Evolutionary conservation across 257 asterid species (phyloP).

Genomic region (Solanum okadae): DNA sequence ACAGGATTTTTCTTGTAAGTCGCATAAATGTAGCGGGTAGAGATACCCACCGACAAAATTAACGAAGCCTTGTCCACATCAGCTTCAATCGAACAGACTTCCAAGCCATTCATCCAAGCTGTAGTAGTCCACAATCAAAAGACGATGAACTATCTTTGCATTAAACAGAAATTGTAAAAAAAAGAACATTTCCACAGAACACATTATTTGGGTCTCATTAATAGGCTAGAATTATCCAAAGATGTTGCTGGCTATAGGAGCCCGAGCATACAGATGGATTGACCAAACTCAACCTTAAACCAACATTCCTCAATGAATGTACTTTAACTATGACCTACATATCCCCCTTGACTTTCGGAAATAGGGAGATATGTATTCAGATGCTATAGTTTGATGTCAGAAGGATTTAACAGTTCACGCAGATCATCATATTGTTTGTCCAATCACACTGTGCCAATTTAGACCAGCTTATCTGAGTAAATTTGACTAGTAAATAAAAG

Average conservation of each 20-base stretch:
- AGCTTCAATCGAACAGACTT: constrained; percentile 72
- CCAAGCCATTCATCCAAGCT: constrained; percentile 98
- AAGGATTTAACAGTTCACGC: background rate
- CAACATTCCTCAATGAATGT: background rate
- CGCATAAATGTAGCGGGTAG: constrained; percentile 72
- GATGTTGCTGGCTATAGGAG: background rate
- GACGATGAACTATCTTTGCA: background rate
- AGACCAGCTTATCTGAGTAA: background rate
- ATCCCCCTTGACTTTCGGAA: background rate
- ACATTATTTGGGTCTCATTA: background rate
- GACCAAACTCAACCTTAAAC: background rate
- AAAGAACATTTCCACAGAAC: background rate
- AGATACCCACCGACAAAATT: constrained; percentile 67
- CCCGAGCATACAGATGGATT: background rate
- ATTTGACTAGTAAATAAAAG: background rate
- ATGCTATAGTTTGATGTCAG: background rate
- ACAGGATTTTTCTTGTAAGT: constrained; percentile 66
- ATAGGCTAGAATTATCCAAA: background rate
- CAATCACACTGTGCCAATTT: background rate
- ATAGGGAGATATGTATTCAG: background rate
- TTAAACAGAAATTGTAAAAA: background rate
- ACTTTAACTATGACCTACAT: background rate
- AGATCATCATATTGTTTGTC: background rate
- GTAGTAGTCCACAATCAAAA: constrained; percentile 8
- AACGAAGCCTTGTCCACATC: constrained; percentile 50